Evolutionary conservation across 768 basidiomycete species (phyloP), one percentile per base, ranked within the genome.

Genomic region (Tylopilus intermedius): DNA sequence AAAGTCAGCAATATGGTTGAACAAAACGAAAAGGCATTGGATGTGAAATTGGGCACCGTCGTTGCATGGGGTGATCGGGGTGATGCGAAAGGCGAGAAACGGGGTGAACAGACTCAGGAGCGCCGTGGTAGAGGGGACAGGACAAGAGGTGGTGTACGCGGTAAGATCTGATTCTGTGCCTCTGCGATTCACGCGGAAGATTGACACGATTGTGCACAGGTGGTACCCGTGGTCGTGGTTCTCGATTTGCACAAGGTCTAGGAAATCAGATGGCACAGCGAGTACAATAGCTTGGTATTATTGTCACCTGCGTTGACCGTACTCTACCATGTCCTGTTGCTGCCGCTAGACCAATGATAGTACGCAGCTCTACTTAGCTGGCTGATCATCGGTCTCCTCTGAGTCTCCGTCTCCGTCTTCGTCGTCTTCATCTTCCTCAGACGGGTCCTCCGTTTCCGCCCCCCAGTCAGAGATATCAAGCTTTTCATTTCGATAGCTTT

Each of bases 1-100:
- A 90, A 91, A 71, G 79, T 94, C 18, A 83, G 79, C 24, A 76
- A 79, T 18, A 77, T 97, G 81, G 84, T 94, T 5, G 94, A 97
- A 63, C 87, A 90, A 60, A 95, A 92, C 62, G 94, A 97, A 71
- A 95, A 94, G 75, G 75, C 81, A 1, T 72, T 96, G 43, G 94
- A 96, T 67, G 64, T 77, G 58, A 94, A 93, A 68, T 81, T 94
- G 60, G 91, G 92, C 47, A 80, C 80, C 5, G 70, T 74, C 35
- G 68, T 75, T 35, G 78, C 60, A 37, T 68, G 68, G 66, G 77
- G 74, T 29, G 88, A 88, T 57, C 84, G 84, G 14, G 73, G 67
- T 22, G 64, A 64, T 26, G 53, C 59, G 6, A 88, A 90, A 65
- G 84, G 83, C 24, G 88, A 88, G 60, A 90, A 90, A 69, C 80